Conservation (phyloP, 2,329 filamentous ascomycete species). For the Exophiala calicioides region DNA sequence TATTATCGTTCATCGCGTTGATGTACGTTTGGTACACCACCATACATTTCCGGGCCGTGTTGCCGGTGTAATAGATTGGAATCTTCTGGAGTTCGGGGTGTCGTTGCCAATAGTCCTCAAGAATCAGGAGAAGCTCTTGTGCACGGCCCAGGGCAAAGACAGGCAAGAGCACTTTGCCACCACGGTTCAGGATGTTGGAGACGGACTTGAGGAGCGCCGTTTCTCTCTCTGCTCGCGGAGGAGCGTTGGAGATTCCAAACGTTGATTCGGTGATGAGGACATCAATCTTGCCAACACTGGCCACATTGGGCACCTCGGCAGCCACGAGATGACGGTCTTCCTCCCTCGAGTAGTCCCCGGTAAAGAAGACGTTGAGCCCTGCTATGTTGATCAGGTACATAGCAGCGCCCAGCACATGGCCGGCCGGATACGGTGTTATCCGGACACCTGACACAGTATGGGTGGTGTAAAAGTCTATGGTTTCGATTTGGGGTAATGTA, state of each 20-base stretch:
- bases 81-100: constrained; percentile 85
- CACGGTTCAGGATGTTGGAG: constrained; percentile 84
- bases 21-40: constrained; percentile 98
- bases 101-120: constrained; percentile 95
- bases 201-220: constrained; percentile 94
- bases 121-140: constrained; percentile 88
- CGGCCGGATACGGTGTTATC: constrained; percentile 94
- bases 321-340: constrained; percentile 95
- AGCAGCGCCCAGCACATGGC: constrained; percentile 94
- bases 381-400: constrained; percentile 99
- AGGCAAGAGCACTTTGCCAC: constrained; percentile 88
- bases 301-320: constrained; percentile 71
- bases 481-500: constrained; percentile 91
- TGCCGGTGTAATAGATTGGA: constrained; percentile 97
- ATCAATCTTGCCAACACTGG: constrained; percentile 79
- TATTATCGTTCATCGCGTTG: constrained; percentile 98
- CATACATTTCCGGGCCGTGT: constrained; percentile 95
- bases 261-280: constrained; percentile 97
- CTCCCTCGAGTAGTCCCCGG: constrained; percentile 94
- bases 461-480: constrained; percentile 97
- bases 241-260: constrained; percentile 91
- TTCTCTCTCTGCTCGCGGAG: constrained; percentile 86
- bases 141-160: constrained; percentile 93
- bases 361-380: constrained; percentile 94
- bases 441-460: constrained; percentile 95